These are phyloP conservation scores for Eruca vesicaria DNA, from an alignment of 441 rosid genomes.

Conservation along the genomic window DNA sequence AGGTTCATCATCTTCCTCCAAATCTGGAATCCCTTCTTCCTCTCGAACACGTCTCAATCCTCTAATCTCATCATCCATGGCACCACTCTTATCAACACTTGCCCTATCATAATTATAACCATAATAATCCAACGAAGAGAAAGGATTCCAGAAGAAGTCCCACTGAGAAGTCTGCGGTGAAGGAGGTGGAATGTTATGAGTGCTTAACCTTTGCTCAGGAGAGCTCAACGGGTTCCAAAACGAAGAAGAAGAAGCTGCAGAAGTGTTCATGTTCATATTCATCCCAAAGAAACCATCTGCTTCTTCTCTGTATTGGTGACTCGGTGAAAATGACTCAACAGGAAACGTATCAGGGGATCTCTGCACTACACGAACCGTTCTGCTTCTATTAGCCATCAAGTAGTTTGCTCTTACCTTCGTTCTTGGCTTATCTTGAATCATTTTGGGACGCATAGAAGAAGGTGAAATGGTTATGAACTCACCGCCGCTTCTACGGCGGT, in stretches of 20 bases:
- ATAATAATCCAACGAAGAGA: conserved; percentile 82
- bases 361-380: conserved; percentile 71
- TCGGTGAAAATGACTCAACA: conserved; percentile 59
- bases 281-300: conserved; percentile 62
- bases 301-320: conserved; percentile 56
- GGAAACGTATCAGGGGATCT: conserved; percentile 72
- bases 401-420: conserved; percentile 61
- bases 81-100: conserved; percentile 51
- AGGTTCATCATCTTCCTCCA: conserved; percentile 87
- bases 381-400: conserved; percentile 68
- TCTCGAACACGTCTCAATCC: conserved; percentile 92
- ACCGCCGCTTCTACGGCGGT: conserved; percentile 5
- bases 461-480: conserved; percentile 63
- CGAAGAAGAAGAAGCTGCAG: conserved; percentile 56
- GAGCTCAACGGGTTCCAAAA: conserved; percentile 44
- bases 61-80: conserved; percentile 71
- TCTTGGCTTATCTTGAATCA: conserved; percentile 45
- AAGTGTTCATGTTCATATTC: conserved; percentile 45
- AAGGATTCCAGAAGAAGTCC: conserved; percentile 99
- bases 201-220: conserved; percentile 41
- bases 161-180: conserved; percentile 93
- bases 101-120: conserved; percentile 52
- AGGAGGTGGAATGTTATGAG: conserved; percentile 69
- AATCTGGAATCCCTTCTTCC: conserved; percentile 97
- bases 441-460: conserved; percentile 33